Evolutionary conservation across 129 eudicot genomes (phyloP).

Genomic region (Helianthus tuberosus): DNA sequence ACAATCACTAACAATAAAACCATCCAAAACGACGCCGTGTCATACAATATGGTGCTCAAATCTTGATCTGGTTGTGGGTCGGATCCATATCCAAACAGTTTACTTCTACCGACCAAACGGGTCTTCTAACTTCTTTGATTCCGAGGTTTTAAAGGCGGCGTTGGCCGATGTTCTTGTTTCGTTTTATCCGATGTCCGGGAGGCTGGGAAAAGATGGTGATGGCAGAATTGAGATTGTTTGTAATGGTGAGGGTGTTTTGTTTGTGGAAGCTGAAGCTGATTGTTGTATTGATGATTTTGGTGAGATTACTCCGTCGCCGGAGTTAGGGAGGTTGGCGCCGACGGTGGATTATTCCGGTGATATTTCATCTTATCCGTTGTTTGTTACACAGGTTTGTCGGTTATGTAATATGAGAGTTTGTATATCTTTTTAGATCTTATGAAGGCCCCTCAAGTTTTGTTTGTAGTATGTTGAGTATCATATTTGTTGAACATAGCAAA

Average conservation of each 20-base stretch:
- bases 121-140: slow-evolving; percentile 26
- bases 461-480: not conserved
- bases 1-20: slow-evolving; percentile 12
- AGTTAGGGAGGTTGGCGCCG: slow-evolving; percentile 29
- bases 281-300: slow-evolving; percentile 24
- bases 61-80: slow-evolving; percentile 2
- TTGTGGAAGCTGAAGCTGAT: slow-evolving; percentile 31
- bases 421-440: not conserved
- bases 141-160: slow-evolving; percentile 9
- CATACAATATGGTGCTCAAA: slow-evolving; percentile 2
- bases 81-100: slow-evolving; percentile 18
- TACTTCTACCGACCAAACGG: slow-evolving; percentile 33
- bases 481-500: no score
- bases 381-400: not conserved
- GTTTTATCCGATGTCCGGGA: slow-evolving; percentile 38
- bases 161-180: slow-evolving; percentile 26
- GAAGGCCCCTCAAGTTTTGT: not conserved
- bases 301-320: slow-evolving; percentile 35
- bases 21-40: not conserved
- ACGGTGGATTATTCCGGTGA: slow-evolving; percentile 29
- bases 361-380: slow-evolving; percentile 5
- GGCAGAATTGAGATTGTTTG: slow-evolving; percentile 34
- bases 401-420: not conserved
- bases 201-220: slow-evolving; percentile 19
- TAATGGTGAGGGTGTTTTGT: slow-evolving; percentile 36